phyloP scores from a whole-genome alignment of 2,329 filamentous ascomycete genomes.

The Diaporthe helianthi region DNA sequence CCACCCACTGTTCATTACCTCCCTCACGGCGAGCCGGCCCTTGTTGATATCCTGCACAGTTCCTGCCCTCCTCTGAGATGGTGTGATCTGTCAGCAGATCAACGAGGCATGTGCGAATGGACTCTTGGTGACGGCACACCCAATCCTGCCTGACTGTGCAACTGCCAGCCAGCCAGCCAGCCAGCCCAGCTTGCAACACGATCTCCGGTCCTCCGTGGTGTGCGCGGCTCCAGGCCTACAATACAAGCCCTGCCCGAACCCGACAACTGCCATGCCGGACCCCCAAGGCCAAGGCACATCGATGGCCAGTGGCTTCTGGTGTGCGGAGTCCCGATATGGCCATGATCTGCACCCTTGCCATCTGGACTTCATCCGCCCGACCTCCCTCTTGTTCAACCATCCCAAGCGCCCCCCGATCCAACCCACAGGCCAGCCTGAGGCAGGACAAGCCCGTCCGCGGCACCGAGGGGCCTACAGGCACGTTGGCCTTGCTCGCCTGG shows the following conservation, averaged over 20 bases:
- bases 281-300: conserved; percentile 7
- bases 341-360: conserved; percentile 20
- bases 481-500: conserved; percentile 6
- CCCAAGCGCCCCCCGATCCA: conserved; percentile 5
- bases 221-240: conserved; percentile 1
- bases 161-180: background rate
- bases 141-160: background rate
- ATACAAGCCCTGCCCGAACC: conserved; percentile 1
- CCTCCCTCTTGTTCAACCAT: background rate
- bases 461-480: background rate
- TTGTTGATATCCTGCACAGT: conserved; percentile 14
- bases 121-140: background rate
- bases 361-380: conserved; percentile 19
- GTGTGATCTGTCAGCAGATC: conserved; percentile 25
- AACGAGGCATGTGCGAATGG: conserved; percentile 22
- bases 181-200: background rate
- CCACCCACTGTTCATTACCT: background rate
- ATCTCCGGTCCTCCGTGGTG: background rate
- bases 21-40: conserved; percentile 9
- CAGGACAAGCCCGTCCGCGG: background rate
- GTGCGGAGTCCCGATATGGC: conserved; percentile 13
- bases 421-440: background rate
- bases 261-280: conserved; percentile 1
- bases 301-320: conserved; percentile 14
- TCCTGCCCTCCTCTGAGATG: conserved; percentile 1